Percentiles rank a stretch among this genome's conserved stretches.
Evolutionary conservation across 1,139 yeast genomes (phyloP).

Genomic region (Candida labiduridarum): DNA sequence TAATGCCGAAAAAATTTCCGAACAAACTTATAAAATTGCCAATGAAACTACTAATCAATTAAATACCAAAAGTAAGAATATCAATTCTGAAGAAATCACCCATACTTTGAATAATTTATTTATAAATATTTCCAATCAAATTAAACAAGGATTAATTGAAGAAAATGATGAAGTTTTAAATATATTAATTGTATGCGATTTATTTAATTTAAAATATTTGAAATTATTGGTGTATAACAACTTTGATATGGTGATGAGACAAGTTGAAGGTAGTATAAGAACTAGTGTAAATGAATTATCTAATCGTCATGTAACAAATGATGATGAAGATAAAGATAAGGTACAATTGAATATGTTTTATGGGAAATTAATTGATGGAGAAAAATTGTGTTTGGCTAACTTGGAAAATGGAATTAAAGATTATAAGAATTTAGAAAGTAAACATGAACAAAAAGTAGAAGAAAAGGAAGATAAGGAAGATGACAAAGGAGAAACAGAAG

Average conservation of each 20-base stretch:
- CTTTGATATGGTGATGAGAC: conserved; percentile 83
- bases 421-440: conserved; percentile 23
- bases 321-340: conserved; percentile 12
- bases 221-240: conserved; percentile 66
- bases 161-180: conserved; percentile 59
- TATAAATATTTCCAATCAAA: conserved; percentile 42
- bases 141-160: conserved; percentile 65
- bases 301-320: conserved; percentile 31
- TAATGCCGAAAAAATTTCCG: conserved; percentile 45
- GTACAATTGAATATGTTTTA: conserved; percentile 67
- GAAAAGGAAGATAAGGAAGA: conserved; percentile 21
- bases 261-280: conserved; percentile 87
- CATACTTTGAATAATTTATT: conserved; percentile 40
- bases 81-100: conserved; percentile 35
- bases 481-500: conserved; percentile 19
- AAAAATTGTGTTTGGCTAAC: conserved; percentile 84
- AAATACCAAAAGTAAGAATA: conserved; percentile 41
- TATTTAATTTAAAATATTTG: conserved; percentile 67
- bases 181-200: conserved; percentile 69
- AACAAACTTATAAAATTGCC: conserved; percentile 48
- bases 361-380: conserved; percentile 85
- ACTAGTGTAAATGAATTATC: conserved; percentile 56
- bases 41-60: conserved; percentile 45
- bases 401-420: conserved; percentile 70
- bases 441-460: conserved; percentile 19